phyloP scores from a whole-genome alignment of 2,329 filamentous ascomycete genomes.

The Pestalotiopsis sp. region DNA sequence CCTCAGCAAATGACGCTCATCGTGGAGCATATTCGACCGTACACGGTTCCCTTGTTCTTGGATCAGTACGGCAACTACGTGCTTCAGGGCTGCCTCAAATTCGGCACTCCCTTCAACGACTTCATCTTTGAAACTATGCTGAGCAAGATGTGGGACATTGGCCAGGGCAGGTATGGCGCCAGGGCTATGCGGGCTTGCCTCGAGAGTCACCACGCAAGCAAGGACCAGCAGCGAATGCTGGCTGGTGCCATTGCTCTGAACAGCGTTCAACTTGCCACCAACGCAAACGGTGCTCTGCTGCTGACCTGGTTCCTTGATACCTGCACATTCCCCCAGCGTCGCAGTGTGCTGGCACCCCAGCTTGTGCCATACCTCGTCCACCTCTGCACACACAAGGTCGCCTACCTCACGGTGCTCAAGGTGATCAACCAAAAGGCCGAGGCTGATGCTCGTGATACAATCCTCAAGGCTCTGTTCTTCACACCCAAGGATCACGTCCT shows the following conservation, averaged over 20 bases:
- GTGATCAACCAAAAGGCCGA: conserved; percentile 98
- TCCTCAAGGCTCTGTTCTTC: conserved; percentile 91
- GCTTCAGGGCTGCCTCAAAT: conserved; percentile 92
- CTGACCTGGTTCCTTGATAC: conserved; percentile 98
- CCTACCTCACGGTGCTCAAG: conserved; percentile 94
- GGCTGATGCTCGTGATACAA: conserved; percentile 85
- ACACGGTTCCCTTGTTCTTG: conserved; percentile 88
- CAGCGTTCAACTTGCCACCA: conserved; percentile 94
- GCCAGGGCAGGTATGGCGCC: conserved; percentile 91
- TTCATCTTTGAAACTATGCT: conserved; percentile 99
- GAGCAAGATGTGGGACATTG: conserved; percentile 87
- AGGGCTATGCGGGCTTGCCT: conserved; percentile 95
- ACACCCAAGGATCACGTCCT: conserved; percentile 82
- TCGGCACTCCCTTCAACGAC: conserved; percentile 84
- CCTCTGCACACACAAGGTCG: conserved; percentile 97
- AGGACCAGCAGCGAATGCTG: conserved; percentile 93
- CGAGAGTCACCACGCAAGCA: conserved; percentile 92
- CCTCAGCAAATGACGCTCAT: conserved; percentile 82
- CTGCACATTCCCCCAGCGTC: conserved; percentile 90
- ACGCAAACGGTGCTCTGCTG: conserved; percentile 90
- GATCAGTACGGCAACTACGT: conserved; percentile 99
- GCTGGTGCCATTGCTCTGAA: conserved; percentile 94
- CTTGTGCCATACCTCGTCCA: conserved; percentile 92
- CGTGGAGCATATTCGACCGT: conserved; percentile 80
- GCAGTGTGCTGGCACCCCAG: conserved; percentile 88